Evolutionary conservation across 805 yeast species (phyloP), one percentile per base, ranked within the genome.

Genomic region (Henningerozyma blattae): DNA sequence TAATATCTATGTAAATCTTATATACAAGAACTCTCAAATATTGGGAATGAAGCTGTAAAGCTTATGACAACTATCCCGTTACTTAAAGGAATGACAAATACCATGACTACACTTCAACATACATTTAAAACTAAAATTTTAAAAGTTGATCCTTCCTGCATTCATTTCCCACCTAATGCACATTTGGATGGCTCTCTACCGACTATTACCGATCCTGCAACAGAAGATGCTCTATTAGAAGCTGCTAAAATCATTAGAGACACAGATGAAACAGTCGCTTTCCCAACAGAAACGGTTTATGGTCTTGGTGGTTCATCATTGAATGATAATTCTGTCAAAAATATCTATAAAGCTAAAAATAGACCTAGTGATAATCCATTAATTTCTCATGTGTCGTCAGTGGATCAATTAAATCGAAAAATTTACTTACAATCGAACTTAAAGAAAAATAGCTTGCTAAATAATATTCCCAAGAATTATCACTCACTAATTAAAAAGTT

Each of bases 201-300:
- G 4, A 50, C 43, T 0, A 65, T 79, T 15, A 45, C 64, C 2
- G 84, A 78, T 46, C 46, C 61, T n/a, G 52, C 52, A 18, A 77
- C 93, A 0, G 57, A 61, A 37, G 36, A 45, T 9, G 71, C 71
- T 38, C 57, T 86, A 2, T 33, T 55, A 9, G 56, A 56, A 15
- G 96, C 95, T 5, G 76, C 85, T 0, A 45, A 59, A 2, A 57
- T 75, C 4, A 55, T 86, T 4, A 54, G 61, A 14, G 54, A 56
- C 2, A 61, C 77, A 0, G 52, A 67, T 26, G 62, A 74, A 18
- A 85, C 78, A 0, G 86, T 91, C 12, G 97, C 89, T 0, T 87
- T 91, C 47, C 98, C 98, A 2, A 84, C 98, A 0, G 98, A 91
- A 52, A 91, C 98, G 0, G 98, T 91, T 0, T 91, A 91, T 54